Conservation (phyloP, 768 basidiomycete species). For the Postia placenta region DNA sequence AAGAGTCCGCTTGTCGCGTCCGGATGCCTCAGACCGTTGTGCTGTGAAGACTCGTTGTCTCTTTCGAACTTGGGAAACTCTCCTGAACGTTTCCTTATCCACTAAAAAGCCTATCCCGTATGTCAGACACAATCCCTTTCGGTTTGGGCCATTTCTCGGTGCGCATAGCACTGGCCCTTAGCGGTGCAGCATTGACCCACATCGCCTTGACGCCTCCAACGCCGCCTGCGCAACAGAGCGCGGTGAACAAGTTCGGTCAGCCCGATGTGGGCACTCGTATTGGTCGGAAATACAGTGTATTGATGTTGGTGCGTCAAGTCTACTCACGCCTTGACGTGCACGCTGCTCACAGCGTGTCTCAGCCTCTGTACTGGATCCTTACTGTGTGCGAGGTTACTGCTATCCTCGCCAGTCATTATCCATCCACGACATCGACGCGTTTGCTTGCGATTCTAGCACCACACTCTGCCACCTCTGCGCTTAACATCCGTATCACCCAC, state of each 20-base stretch:
- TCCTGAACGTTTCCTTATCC: too few species aligned
- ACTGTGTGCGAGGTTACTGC: background rate
- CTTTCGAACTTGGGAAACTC: too few species aligned
- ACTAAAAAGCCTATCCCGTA: too few species aligned
- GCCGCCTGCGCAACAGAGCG: background rate
- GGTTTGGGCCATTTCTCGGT: too few species aligned
- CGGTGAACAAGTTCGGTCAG: background rate
- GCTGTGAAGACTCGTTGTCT: too few species aligned
- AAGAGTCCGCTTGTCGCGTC: too few species aligned
- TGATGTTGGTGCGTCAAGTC: background rate
- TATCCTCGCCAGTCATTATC: background rate
- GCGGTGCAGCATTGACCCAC: background rate
- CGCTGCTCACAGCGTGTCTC: background rate
- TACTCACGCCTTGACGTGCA: background rate
- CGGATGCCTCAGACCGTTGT: too few species aligned
- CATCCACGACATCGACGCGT: background rate
- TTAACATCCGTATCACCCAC: conserved; percentile 6
- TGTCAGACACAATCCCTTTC: too few species aligned
- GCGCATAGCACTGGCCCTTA: background rate
- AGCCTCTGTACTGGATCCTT: background rate
- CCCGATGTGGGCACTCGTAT: background rate
- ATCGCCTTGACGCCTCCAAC: background rate
- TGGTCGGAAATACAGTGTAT: background rate
- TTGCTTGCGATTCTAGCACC: background rate
- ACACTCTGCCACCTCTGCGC: background rate